Evolutionary conservation across 805 yeast genomes (phyloP).

Genomic region (Candida namnaoensis): DNA sequence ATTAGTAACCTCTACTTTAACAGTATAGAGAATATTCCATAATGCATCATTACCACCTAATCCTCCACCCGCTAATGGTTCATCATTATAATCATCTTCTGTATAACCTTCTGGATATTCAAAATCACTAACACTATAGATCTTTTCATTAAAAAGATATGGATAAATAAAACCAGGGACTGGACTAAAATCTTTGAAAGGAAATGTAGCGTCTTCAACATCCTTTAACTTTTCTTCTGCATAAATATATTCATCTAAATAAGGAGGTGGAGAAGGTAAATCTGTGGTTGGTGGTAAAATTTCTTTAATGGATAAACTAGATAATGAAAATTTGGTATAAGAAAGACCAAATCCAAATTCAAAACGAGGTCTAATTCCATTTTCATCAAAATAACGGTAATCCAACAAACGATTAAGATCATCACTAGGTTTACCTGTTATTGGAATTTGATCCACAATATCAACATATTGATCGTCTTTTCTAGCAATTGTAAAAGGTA

Average conservation of each 20-base stretch:
- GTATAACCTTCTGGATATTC: constrained; percentile 29
- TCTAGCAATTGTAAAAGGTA: constrained; percentile 57
- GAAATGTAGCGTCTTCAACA: constrained; percentile 46
- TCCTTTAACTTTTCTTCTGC: constrained; percentile 41
- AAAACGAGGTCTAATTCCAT: constrained; percentile 44
- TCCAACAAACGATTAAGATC: constrained; percentile 33
- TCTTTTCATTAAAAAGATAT: constrained; percentile 27
- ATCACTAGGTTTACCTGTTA: constrained; percentile 26
- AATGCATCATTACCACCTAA: constrained; percentile 53
- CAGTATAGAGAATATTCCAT: constrained; percentile 43
- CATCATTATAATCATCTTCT: constrained; percentile 18
- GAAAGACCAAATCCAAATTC: constrained; percentile 60
- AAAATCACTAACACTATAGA: constrained; percentile 20
- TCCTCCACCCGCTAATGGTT: constrained; percentile 34
- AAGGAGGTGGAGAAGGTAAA: constrained; percentile 36
- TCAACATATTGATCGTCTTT: constrained; percentile 38
- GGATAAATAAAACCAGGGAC: constrained; percentile 53
- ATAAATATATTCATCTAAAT: constrained; percentile 31
- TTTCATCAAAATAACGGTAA: constrained; percentile 49
- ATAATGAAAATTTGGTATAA: constrained; percentile 32
- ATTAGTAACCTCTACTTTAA: constrained; percentile 36
- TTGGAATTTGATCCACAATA: constrained; percentile 27
- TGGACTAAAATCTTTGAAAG: constrained; percentile 41
- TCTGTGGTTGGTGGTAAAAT: constrained; percentile 34
- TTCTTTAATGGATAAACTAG: constrained; percentile 30